Conservation (phyloP, 2,329 filamentous ascomycete genomes). For the Colletotrichum viniferum region DNA sequence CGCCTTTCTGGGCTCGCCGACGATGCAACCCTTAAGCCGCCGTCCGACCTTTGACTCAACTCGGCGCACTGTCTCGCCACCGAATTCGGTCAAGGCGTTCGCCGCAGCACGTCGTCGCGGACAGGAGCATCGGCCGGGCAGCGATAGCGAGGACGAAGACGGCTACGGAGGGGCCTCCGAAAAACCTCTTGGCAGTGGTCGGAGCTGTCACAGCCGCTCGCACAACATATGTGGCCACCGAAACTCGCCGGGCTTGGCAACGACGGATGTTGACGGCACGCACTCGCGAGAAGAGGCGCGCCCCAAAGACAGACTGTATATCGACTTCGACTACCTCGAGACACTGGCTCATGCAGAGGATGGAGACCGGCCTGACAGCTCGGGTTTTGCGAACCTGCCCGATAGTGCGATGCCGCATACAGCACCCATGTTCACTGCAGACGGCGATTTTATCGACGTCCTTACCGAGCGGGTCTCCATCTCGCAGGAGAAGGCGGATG, state of each 20-base stretch:
- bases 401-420: conserved; percentile 50
- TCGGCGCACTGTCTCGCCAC: conserved; percentile 46
- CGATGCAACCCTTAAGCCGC: conserved; percentile 32
- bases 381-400: conserved; percentile 50
- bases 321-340: conserved; percentile 92
- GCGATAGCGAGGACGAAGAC: conserved; percentile 23
- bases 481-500: conserved; percentile 50
- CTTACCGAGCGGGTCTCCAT: conserved; percentile 41
- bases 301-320: conserved; percentile 73
- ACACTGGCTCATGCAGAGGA: conserved; percentile 77
- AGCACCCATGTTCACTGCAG: conserved; percentile 48
- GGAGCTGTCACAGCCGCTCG: conserved; percentile 60
- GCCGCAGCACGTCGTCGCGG: conserved; percentile 86
- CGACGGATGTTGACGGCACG: conserved; percentile 75
- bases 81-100: conserved; percentile 97
- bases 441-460: conserved; percentile 61
- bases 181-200: conserved; percentile 67
- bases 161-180: conserved; percentile 63
- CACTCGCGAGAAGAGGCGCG: conserved; percentile 69
- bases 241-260: conserved; percentile 54
- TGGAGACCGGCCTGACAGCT: not conserved
- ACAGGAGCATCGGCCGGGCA: conserved; percentile 60
- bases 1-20: not conserved
- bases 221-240: conserved; percentile 63
- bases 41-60: conserved; percentile 62